Evolutionary conservation across 2,329 filamentous ascomycete species (phyloP).

Genomic region (Colletotrichum kahawae): DNA sequence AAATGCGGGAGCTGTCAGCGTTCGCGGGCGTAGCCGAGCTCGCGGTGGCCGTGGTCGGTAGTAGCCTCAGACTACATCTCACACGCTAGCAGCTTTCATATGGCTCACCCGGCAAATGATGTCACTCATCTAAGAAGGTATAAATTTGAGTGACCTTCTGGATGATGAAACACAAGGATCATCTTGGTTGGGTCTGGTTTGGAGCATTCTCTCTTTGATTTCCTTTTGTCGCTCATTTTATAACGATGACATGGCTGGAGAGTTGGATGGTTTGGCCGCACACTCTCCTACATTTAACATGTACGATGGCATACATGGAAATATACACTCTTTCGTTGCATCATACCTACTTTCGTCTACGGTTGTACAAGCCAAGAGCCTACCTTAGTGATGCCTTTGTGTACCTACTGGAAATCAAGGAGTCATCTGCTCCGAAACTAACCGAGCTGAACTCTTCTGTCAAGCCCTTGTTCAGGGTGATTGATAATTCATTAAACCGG

Average conservation of each 20-base stretch:
- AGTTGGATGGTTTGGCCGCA: not conserved
- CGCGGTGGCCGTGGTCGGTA: not conserved
- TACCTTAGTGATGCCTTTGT: no score
- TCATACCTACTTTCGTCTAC: not conserved
- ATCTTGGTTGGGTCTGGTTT: not conserved
- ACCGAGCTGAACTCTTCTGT: no score
- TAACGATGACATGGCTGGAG: not conserved
- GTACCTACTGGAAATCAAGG: no score
- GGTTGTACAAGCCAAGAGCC: not conserved
- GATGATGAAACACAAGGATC: not conserved
- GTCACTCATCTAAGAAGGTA: not conserved
- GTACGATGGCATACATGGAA: not conserved
- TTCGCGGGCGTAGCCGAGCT: not conserved
- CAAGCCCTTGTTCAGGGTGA: no score
- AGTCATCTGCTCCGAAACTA: no score
- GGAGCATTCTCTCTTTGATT: not conserved
- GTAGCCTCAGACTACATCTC: not conserved
- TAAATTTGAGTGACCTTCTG: fast-evolving
- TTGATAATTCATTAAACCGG: no score
- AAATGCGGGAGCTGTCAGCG: fast-evolving
- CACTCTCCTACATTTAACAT: fast-evolving
- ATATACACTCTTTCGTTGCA: not conserved
- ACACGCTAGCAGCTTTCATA: no score
- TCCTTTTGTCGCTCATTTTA: not conserved
- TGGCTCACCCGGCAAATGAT: not conserved